These are phyloP conservation scores for Monosporascus sp. DNA, from an alignment of 2,329 filamentous ascomycete genomes.

Conservation along the genomic window DNA sequence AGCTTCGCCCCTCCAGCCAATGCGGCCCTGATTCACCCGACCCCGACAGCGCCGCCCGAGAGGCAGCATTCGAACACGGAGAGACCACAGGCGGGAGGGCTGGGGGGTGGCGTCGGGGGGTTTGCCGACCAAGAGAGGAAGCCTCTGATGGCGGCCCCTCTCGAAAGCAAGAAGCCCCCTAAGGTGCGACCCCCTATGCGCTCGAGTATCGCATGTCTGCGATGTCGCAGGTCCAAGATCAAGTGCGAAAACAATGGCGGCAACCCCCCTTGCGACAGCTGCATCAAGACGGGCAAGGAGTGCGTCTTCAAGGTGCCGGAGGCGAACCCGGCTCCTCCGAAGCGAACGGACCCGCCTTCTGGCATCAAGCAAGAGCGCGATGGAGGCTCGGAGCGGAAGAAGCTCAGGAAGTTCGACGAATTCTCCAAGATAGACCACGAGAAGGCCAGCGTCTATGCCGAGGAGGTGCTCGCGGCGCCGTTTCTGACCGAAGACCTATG, in stretches of 20 bases:
- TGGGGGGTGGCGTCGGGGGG: constrained; percentile 16
- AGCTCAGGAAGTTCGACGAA: constrained; percentile 38
- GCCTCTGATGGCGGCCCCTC: constrained; percentile 25
- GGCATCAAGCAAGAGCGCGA: constrained; percentile 36
- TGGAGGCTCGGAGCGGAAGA: constrained; percentile 43
- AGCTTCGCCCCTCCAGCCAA: constrained; percentile 25
- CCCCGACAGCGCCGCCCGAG: constrained; percentile 18
- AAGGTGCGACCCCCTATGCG: constrained; percentile 55
- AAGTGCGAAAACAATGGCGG: constrained; percentile 79
- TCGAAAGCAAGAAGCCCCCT: constrained; percentile 35
- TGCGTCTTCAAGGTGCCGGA: constrained; percentile 61
- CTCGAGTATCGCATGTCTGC: constrained; percentile 72
- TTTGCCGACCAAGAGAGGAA: constrained; percentile 26
- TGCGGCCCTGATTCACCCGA: constrained; percentile 22
- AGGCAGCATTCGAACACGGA: constrained; percentile 21
- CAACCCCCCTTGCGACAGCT: constrained; percentile 67
- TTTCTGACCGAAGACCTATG: constrained; percentile 61
- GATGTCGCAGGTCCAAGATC: constrained; percentile 76
- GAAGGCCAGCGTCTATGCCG: constrained; percentile 33
- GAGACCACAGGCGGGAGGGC: constrained; percentile 12
- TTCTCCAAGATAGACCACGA: constrained; percentile 32
- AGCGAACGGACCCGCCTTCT: constrained; percentile 34
- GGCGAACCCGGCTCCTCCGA: constrained; percentile 33
- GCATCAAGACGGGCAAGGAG: constrained; percentile 63
- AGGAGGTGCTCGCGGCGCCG: constrained; percentile 56